These are phyloP conservation scores for Skeletonema menzelii DNA, from an alignment of 108 stramenopile species.

Conservation along the genomic window DNA sequence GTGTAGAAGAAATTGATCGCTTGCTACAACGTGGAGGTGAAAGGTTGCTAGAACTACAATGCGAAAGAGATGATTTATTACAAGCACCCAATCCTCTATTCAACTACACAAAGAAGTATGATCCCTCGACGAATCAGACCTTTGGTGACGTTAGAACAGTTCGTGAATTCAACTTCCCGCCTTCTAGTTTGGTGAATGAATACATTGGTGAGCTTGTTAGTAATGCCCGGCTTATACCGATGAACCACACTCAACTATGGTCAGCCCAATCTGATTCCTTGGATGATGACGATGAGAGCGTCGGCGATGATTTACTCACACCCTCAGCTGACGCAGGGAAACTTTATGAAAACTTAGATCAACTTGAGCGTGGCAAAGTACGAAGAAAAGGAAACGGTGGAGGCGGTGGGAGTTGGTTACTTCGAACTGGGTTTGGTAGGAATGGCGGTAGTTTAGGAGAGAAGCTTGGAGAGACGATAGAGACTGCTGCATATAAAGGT, in stretches of 20 bases:
- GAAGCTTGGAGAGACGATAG: constrained; percentile 82
- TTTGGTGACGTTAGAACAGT: constrained; percentile 38
- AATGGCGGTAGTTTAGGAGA: constrained; percentile 77
- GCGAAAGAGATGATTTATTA: constrained; percentile 85
- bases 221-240: constrained; percentile 55
- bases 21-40: constrained; percentile 58
- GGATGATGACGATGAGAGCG: constrained; percentile 64
- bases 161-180: constrained; percentile 79
- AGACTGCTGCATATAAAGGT: constrained; percentile 83
- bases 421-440: constrained; percentile 69
- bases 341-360: constrained; percentile 52
- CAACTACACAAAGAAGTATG: constrained; percentile 70
- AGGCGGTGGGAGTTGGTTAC: constrained; percentile 85
- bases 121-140: constrained; percentile 40
- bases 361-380: constrained; percentile 23
- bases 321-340: constrained; percentile 63
- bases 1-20: constrained; percentile 79
- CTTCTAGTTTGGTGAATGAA: constrained; percentile 78
- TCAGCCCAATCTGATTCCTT: constrained; percentile 46
- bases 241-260: constrained; percentile 91
- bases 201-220: constrained; percentile 81
- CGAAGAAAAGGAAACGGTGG: constrained; percentile 28
- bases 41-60: constrained; percentile 67
- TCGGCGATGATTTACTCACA: constrained; percentile 65
- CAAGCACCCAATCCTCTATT: constrained; percentile 83